Evolutionary conservation across 441 rosid genomes (phyloP).

Genomic region (Rhodomyrtus psidioides): DNA sequence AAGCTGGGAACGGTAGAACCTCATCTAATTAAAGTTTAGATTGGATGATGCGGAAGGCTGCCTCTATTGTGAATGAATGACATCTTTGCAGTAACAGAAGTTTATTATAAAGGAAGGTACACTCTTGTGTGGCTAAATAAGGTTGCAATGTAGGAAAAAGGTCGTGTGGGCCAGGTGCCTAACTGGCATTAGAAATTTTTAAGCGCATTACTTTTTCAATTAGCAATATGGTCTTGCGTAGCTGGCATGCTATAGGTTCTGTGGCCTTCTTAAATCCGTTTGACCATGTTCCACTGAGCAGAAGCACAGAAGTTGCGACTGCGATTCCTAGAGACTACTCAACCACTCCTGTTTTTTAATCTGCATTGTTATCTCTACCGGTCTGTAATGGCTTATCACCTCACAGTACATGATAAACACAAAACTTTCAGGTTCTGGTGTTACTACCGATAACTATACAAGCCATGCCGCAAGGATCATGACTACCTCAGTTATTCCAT

Average conservation of each 20-base stretch:
- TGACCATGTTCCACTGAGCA: not conserved
- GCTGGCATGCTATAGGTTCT: not conserved
- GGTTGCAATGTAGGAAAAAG: not conserved
- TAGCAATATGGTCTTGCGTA: not conserved
- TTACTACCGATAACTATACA: conserved; percentile 5
- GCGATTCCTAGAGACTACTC: not conserved
- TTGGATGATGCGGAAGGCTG: not conserved
- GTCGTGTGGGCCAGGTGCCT: not conserved
- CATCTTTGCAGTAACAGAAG: not conserved
- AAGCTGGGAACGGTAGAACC: not conserved
- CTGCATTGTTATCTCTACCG: not conserved
- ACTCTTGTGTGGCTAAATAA: not conserved
- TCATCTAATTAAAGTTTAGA: not conserved
- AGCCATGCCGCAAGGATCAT: conserved; percentile 13
- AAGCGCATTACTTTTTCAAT: not conserved
- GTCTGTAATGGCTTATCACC: not conserved
- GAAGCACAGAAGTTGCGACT: not conserved
- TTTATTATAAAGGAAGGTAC: not conserved
- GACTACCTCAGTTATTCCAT: conserved; percentile 16
- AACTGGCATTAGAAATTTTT: not conserved
- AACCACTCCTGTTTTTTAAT: not conserved
- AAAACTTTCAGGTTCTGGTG: conserved; percentile 12
- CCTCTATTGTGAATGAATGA: not conserved
- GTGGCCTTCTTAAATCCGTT: not conserved
- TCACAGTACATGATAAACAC: not conserved